A percentile compares a stretch with the other conserved stretches of the same genome.
Conservation (phyloP, 495 filamentous ascomycete species). For the Aspergillus homomorphus region DNA sequence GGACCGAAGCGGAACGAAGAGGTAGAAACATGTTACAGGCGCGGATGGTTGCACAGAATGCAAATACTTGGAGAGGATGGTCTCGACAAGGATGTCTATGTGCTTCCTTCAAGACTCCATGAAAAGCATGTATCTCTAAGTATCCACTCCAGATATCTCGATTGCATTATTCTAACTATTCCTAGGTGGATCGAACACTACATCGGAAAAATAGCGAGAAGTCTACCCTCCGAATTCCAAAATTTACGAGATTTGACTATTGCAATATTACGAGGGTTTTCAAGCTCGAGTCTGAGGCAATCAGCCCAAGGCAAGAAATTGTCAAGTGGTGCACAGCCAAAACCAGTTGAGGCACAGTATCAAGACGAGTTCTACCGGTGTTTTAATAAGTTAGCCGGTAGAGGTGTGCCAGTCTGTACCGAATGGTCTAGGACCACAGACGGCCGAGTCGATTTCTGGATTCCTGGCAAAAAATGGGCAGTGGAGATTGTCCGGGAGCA, state of each 20-base stretch:
- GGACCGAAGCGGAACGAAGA: too few species aligned
- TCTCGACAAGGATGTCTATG: conserved; percentile 9
- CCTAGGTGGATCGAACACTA: conserved; percentile 14
- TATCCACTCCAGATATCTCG: conserved; percentile 13
- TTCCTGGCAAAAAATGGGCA: conserved; percentile 20
- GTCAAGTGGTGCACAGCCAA: conserved; percentile 14
- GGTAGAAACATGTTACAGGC: conserved; percentile 7
- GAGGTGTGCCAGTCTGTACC: conserved; percentile 19
- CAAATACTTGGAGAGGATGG: neutral
- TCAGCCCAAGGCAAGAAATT: conserved; percentile 10
- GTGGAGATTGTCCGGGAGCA: conserved; percentile 22
- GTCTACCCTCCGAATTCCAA: conserved; percentile 1
- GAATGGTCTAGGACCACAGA: conserved; percentile 19
- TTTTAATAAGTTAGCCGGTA: conserved; percentile 18
- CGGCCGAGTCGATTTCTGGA: conserved; percentile 23
- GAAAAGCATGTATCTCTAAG: conserved; percentile 14
- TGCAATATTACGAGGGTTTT: conserved; percentile 7
- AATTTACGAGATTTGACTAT: conserved; percentile 2
- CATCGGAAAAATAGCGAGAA: conserved; percentile 1
- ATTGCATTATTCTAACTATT: conserved; percentile 11
- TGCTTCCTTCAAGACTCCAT: conserved; percentile 18
- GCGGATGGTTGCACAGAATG: conserved; percentile 14
- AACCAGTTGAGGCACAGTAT: conserved; percentile 23
- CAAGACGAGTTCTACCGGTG: conserved; percentile 24
- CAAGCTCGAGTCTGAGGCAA: conserved; percentile 1